Conservation (phyloP, 257 asterid genomes). For the Solanum lignicaule region DNA sequence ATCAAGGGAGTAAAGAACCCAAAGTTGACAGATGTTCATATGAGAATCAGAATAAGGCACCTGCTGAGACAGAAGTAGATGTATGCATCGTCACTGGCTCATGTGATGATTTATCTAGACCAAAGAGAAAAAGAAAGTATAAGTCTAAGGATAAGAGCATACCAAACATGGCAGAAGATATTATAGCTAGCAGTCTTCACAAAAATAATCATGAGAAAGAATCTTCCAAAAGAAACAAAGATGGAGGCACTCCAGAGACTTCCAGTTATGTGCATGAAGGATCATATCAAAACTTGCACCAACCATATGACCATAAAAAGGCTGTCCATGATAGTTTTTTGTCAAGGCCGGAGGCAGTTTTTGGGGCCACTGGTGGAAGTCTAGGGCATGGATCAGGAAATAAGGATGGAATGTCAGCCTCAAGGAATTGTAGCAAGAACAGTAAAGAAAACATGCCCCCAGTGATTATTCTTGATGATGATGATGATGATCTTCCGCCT, state of each 20-base stretch:
- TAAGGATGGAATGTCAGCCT: constrained; percentile 17
- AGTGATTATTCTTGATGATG: constrained; percentile 4
- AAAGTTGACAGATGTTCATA: constrained; percentile 11
- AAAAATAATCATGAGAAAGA: constrained; percentile 8
- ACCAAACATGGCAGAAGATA: constrained; percentile 10
- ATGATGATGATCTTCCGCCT: constrained; percentile 34
- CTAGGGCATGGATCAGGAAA: constrained; percentile 13
- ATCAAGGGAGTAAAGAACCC: constrained; percentile 4
- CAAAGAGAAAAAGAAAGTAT: constrained; percentile 12
- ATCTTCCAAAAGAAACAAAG: constrained; percentile 14
- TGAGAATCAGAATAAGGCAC: constrained; percentile 24
- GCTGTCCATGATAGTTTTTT: constrained; percentile 5
- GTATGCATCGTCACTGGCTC: constrained; percentile 7
- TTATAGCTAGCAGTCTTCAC: constrained; percentile 6
- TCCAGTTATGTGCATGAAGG: constrained; percentile 15
- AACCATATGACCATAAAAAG: constrained; percentile 5
- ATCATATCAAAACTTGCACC: constrained; percentile 2
- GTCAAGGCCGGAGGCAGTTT: constrained; percentile 13
- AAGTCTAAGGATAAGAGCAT: constrained; percentile 14
- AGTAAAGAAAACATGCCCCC: constrained; percentile 6
- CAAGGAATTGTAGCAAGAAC: constrained; percentile 8
- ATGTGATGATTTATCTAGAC: constrained; percentile 10
- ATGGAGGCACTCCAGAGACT: constrained; percentile 7
- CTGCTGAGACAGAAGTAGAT: constrained; percentile 12
- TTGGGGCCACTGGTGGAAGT: constrained; percentile 23